Percentiles rank a stretch among this genome's conserved stretches.
Conservation (phyloP, 176 grass and related monocot genomes). For the Panicum miliaceum region DNA sequence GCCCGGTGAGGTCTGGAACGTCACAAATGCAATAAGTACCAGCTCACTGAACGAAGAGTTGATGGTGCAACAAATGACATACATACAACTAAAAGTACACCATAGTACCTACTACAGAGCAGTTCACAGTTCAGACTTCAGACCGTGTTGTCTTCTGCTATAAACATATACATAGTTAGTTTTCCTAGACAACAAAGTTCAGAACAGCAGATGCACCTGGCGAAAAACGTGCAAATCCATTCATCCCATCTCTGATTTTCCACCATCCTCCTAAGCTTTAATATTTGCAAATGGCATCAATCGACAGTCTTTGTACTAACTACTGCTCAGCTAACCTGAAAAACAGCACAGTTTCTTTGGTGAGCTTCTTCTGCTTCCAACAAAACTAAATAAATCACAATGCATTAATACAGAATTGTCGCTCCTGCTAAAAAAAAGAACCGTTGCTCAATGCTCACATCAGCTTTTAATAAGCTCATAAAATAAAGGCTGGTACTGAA, state of each 20-base stretch:
- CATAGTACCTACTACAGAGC: not conserved
- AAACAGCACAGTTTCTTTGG: not conserved
- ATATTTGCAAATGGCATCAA: not conserved
- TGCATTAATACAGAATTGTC: not conserved
- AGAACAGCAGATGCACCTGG: not conserved
- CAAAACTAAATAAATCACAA: not conserved
- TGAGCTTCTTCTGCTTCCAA: constrained; percentile 14
- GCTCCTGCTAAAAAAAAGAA: not conserved
- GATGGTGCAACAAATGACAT: not conserved
- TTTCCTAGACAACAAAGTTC: not conserved
- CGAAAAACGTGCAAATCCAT: not conserved
- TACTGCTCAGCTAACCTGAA: constrained; percentile 41
- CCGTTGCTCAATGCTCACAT: not conserved
- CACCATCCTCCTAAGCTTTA: not conserved
- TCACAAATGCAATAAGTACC: not conserved
- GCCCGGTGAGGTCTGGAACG: not conserved
- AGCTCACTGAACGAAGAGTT: not conserved
- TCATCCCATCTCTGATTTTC: constrained; percentile 8
- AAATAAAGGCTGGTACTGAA: not conserved
- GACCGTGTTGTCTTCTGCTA: not conserved
- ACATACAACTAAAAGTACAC: no score
- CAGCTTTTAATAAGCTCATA: not conserved
- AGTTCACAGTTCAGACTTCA: not conserved
- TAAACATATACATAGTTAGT: not conserved
- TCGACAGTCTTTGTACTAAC: not conserved